Evolutionary conservation across 2,329 filamentous ascomycete genomes (phyloP), one percentile per base, ranked within the genome.

Genomic region (Beauveria caledonica): DNA sequence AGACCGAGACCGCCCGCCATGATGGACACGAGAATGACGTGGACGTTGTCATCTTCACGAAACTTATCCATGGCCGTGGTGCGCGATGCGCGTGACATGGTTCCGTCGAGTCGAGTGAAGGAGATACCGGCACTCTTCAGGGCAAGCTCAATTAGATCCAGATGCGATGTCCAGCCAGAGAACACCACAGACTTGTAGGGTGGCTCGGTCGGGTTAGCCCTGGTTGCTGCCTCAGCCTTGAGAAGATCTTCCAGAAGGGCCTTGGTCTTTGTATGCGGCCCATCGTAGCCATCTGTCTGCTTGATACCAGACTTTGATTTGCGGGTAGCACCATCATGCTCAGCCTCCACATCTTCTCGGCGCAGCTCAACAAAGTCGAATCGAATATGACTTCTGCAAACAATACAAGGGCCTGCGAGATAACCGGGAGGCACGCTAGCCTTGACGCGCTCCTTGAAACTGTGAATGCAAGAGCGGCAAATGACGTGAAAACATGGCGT

Each of bases 181-280:
- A 97, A 97, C 7, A 99, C 86, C 15, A 99, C 92, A 27, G 90
- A 94, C 72, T 96, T 97, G 74, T 90, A 88, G 0, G 92, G 92
- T 0, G 85, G 82, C 68, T 92, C 84, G 11, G 82, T 75, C 0
- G 85, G 83, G 10, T 83, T 77, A 0, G 75, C 76, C 42, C 81
- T 79, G 62, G 85, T 90, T 69, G 87, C 83, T 0, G 78, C 77
- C 61, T 85, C 84, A 56, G 85, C 84, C 55, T 80, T 77, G 1
- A 88, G 73, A 8, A 99, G 81, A 63, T 90, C 86, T n/a, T 86
- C 78, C 0, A 99, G 70, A 2, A 99, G 78, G 1, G 90, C 91
- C 61, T 83, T 86, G 0, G 94, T 96, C 76, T 99, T 99, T 5
- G 92, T 96, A 68, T 96, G 92, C 0, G 93, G 93, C 0, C 92